phyloP scores from a whole-genome alignment of 164 flowering plant species.

The grape (Vitis vinifera) region DNA sequence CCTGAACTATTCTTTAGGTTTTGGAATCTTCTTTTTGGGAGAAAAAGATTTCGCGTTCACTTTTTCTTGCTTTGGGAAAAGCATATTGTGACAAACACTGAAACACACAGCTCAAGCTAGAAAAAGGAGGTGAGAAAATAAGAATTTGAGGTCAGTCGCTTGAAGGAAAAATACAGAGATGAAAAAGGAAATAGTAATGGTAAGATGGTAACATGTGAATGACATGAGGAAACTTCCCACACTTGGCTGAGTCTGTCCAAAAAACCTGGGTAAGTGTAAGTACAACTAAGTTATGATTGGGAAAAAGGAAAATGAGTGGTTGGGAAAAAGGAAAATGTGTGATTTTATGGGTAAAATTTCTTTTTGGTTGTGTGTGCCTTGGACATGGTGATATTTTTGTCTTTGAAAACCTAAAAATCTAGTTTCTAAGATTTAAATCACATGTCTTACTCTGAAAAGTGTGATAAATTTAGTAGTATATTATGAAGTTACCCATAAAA shows the following conservation, averaged over 20 bases:
- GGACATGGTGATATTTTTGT: too few relatives aligned
- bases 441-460: too few relatives aligned
- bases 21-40: slow-evolving; percentile 48
- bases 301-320: too few relatives aligned
- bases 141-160: neutral
- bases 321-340: too few relatives aligned
- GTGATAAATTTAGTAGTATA: too few relatives aligned
- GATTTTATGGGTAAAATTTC: too few relatives aligned
- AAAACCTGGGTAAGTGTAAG: too few relatives aligned
- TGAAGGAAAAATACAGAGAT: neutral
- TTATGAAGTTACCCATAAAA: too few relatives aligned
- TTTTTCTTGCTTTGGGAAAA: slow-evolving; percentile 14
- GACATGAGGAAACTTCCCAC: neutral
- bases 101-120: neutral
- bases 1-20: slow-evolving; percentile 12
- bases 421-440: too few relatives aligned
- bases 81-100: slow-evolving; percentile 2
- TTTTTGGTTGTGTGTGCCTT: too few relatives aligned
- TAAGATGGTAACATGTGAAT: neutral
- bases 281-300: too few relatives aligned
- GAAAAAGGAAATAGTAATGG: neutral
- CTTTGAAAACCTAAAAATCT: too few relatives aligned
- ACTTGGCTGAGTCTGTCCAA: neutral
- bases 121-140: neutral
- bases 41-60: slow-evolving; percentile 7